Evolutionary conservation across 2,329 filamentous ascomycete species (phyloP).

Genomic region (Corinectria fuckeliana): DNA sequence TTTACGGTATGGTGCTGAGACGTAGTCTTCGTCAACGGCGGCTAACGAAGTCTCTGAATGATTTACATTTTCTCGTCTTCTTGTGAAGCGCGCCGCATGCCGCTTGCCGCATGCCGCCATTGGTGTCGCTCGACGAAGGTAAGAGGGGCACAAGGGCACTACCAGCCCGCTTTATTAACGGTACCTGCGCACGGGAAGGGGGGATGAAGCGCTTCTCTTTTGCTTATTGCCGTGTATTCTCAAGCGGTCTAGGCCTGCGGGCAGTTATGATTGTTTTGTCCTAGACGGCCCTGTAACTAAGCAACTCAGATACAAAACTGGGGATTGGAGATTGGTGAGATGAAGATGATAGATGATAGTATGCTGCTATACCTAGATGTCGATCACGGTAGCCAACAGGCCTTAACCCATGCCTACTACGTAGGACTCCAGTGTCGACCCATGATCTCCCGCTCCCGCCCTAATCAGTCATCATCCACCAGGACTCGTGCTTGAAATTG

Average conservation of each 20-base stretch:
- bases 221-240: conserved; percentile 29
- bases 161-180: conserved; percentile 5
- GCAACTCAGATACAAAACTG: too few species aligned
- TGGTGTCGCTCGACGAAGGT: neutral
- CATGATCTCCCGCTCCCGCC: neutral
- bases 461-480: neutral
- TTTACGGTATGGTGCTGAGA: neutral
- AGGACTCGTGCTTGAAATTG: neutral
- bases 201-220: conserved; percentile 18
- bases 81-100: neutral
- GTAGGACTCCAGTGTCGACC: neutral
- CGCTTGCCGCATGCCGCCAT: neutral
- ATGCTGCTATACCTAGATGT: neutral
- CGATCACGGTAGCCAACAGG: neutral
- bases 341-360: neutral
- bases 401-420: too few species aligned
- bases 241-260: conserved; percentile 23
- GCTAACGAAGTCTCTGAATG: neutral
- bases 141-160: conserved; percentile 4
- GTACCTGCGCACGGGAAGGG: conserved; percentile 11
- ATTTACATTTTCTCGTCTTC: neutral
- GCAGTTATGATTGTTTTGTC: too few species aligned
- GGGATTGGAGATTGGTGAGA: neutral
- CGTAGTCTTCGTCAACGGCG: neutral
- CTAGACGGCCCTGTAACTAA: too few species aligned